phyloP scores from a whole-genome alignment of 2,329 filamentous ascomycete species.

The Tothia fuscella region DNA sequence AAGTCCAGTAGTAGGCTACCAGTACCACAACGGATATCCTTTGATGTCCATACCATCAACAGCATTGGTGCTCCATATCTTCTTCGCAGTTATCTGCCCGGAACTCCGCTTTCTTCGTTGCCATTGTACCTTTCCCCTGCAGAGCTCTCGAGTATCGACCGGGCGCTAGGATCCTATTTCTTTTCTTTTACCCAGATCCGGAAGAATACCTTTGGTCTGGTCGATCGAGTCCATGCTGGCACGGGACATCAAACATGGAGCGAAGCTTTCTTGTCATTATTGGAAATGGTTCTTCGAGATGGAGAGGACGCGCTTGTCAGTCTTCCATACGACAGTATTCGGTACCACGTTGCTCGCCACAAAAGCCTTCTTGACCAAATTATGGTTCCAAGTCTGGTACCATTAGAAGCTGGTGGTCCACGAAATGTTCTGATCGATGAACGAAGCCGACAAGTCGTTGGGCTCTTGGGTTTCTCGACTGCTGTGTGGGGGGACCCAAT shows the following conservation, averaged over 20 bases:
- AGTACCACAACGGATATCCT: conserved; percentile 28
- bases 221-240: conserved; percentile 34
- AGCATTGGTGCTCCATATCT: conserved; percentile 20
- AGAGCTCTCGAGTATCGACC: conserved; percentile 28
- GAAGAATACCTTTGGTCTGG: conserved; percentile 39
- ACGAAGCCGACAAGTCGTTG: conserved; percentile 34
- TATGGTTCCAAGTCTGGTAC: conserved; percentile 38
- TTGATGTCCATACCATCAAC: conserved; percentile 16
- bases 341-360: conserved; percentile 35
- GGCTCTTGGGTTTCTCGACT: conserved; percentile 40
- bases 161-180: conserved; percentile 28
- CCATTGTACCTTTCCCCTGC: conserved; percentile 21
- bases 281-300: conserved; percentile 43
- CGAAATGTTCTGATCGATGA: conserved; percentile 41
- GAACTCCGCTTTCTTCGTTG: conserved; percentile 23
- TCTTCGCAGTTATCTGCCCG: conserved; percentile 22
- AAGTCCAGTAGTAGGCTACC: conserved; percentile 24
- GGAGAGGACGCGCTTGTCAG: conserved; percentile 47
- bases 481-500: conserved; percentile 45
- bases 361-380: conserved; percentile 37
- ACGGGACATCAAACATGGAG: conserved; percentile 39
- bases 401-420: conserved; percentile 36
- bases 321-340: conserved; percentile 43
- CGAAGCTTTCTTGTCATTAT: conserved; percentile 38
- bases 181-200: conserved; percentile 33